A percentile compares a stretch with the other conserved stretches of the same genome.
Conservation (phyloP, 2,329 filamentous ascomycete species). For the Fusarium proliferatum region DNA sequence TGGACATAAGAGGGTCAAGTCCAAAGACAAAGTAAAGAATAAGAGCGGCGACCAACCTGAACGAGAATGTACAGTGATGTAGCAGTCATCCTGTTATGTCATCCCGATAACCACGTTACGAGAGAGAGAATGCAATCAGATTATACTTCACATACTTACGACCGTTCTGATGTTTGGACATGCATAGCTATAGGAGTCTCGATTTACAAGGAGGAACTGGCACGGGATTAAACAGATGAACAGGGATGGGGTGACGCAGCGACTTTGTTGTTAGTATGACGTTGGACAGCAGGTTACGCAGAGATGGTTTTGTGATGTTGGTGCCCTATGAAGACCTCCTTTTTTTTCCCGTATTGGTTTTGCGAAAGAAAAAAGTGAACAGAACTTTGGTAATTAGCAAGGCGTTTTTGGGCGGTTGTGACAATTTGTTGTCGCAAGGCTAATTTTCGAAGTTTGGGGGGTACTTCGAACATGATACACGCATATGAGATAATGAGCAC, state of each 20-base stretch:
- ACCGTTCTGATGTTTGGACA: slow-evolving; percentile 20
- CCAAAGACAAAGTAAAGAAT: slow-evolving; percentile 53
- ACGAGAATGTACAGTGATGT: slow-evolving; percentile 63
- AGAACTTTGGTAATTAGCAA: slow-evolving; percentile 32
- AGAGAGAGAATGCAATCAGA: not conserved
- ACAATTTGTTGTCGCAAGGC: slow-evolving; percentile 9
- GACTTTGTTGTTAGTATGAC: slow-evolving; percentile 7
- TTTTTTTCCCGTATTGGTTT: not conserved
- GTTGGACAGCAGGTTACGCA: slow-evolving; percentile 4
- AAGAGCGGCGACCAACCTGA: slow-evolving; percentile 55
- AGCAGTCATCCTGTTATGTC: slow-evolving; percentile 10
- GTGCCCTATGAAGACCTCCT: not conserved
- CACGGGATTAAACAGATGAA: not conserved
- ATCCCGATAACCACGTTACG: not conserved
- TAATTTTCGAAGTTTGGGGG: slow-evolving; percentile 5
- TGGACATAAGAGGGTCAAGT: slow-evolving; percentile 52
- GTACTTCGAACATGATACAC: slow-evolving; percentile 6
- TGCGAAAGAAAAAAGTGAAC: slow-evolving; percentile 4
- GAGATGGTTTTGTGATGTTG: not conserved
- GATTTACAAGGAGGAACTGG: slow-evolving; percentile 6
- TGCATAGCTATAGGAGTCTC: slow-evolving; percentile 30
- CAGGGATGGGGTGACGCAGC: not conserved
- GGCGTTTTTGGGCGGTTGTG: slow-evolving; percentile 36
- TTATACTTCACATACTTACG: not conserved
- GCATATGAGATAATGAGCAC: slow-evolving; percentile 2